Base-by-base conservation (phyloP, 1,284 basidiomycete species). In the Ustilago trichophora region DNA sequence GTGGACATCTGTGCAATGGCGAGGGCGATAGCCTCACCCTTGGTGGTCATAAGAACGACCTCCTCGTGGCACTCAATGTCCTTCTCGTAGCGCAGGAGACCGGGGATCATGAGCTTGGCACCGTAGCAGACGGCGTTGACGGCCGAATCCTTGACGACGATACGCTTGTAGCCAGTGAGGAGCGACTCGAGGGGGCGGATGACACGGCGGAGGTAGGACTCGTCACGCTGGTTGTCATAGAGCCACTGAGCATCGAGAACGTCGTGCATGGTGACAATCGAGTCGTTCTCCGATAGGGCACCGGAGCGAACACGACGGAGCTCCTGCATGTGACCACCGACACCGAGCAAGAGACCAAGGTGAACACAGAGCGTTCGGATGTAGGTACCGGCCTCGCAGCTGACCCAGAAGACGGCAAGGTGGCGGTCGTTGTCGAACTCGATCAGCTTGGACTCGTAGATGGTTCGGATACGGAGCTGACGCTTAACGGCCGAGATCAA, bases 81-180 rank as follows among this genome's bases (percentile, higher is more conserved):
- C 38, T 90, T 88, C 84, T 98, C 94, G 83, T 98, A 99, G 72
- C 96, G 91, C 51, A 99, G 86, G 40, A 99, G 86, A 84, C 96
- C 96, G 64, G 96, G 96, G 76, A 99, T 94, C 96, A 99, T 99
- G 80, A 99, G 89, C 83, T 98, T 98, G 64, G 96, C 96, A 75
- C 96, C 96, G 84, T 99, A 98, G 85, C 96, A 98, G 59, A 99
- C 92, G 58, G 96, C 96, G 80, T 98, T 98, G 78, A 99, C 95
- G 15, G 96, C 95, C 75, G 92, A 94, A 83, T 99, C 96, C 84
- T 98, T 98, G 75, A 99, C 95, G 45, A 99, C 96, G 74, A 99
- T 93, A 69, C 96, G 91, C 85, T 98, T 99, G 85, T 98, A 98
- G 55, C 93, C 92, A 56, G 92, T 88, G 73, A 99, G 87, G 46